Conservation (phyloP, 352 stramenopile species). For the Nothophytophthora sp. region DNA sequence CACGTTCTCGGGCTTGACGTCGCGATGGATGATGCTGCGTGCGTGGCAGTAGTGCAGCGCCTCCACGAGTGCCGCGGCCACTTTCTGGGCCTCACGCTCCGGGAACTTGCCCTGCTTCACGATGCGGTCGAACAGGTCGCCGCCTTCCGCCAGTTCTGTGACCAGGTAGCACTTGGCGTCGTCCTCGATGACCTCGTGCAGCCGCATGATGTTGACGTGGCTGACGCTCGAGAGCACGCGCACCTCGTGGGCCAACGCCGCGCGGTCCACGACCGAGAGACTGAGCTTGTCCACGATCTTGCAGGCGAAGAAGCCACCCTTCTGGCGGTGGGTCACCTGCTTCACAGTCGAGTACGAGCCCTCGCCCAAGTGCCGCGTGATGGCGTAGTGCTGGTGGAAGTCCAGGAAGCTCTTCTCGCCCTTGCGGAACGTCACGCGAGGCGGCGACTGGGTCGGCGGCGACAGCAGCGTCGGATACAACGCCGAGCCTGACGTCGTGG, state of each 20-base stretch:
- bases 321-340: slow-evolving; percentile 82
- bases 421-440: slow-evolving; percentile 60
- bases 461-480: not conserved
- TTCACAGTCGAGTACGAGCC: slow-evolving; percentile 90
- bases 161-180: slow-evolving; percentile 97
- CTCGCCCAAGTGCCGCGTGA: slow-evolving; percentile 80
- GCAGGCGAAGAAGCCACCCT: slow-evolving; percentile 70
- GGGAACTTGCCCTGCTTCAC: slow-evolving; percentile 82
- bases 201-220: slow-evolving; percentile 89
- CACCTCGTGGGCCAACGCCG: slow-evolving; percentile 76
- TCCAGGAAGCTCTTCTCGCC: slow-evolving; percentile 83
- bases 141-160: slow-evolving; percentile 95
- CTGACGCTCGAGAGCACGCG: slow-evolving; percentile 67
- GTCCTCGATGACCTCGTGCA: slow-evolving; percentile 95
- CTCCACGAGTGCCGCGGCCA: slow-evolving; percentile 77
- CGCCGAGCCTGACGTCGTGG: slow-evolving; percentile 1
- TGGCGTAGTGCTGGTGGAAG: slow-evolving; percentile 83
- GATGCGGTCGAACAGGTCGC: slow-evolving; percentile 88
- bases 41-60: slow-evolving; percentile 93
- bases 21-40: slow-evolving; percentile 83
- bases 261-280: slow-evolving; percentile 71
- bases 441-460: slow-evolving; percentile 2
- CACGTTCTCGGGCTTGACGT: slow-evolving; percentile 89
- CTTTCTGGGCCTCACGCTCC: slow-evolving; percentile 62
- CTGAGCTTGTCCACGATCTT: slow-evolving; percentile 87